These are phyloP conservation scores for Opeltia flavorubescens DNA, from an alignment of 495 filamentous ascomycete genomes.

Conservation along the genomic window DNA sequence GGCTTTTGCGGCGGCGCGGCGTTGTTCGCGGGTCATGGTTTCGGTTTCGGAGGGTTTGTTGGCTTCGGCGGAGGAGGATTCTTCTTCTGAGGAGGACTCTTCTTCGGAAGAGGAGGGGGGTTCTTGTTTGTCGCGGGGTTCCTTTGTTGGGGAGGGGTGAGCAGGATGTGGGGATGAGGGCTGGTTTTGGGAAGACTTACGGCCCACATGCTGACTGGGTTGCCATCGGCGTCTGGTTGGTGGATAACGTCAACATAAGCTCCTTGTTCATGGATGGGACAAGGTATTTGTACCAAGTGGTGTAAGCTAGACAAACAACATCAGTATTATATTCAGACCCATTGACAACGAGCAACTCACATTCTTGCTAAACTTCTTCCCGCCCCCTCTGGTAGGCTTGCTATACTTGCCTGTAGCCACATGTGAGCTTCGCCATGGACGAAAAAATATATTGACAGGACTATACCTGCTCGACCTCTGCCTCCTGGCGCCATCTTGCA, in stretches of 20 bases:
- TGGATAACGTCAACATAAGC: constrained; percentile 17
- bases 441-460: neutral
- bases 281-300: neutral
- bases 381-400: constrained; percentile 90
- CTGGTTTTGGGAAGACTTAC: constrained; percentile 27
- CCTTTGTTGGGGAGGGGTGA: constrained; percentile 20
- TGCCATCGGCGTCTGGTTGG: constrained; percentile 75
- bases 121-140: constrained; percentile 29
- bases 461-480: constrained; percentile 47
- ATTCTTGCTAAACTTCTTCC: constrained; percentile 86
- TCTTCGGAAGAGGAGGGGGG: constrained; percentile 29
- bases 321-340: neutral
- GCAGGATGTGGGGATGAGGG: neutral
- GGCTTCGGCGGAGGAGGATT: constrained; percentile 17
- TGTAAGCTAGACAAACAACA: neutral
- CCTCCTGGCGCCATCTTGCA: constrained; percentile 48
- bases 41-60: constrained; percentile 33
- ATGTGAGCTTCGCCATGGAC: neutral
- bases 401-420: constrained; percentile 57
- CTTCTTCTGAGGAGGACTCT: constrained; percentile 24
- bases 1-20: constrained; percentile 75
- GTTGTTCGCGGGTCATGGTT: constrained; percentile 66
- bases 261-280: neutral
- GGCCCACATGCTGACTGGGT: constrained; percentile 61
- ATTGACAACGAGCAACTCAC: constrained; percentile 26